A percentile compares a stretch with the other conserved stretches of the same genome.
Conservation (phyloP, 2,329 filamentous ascomycete species). For the Penicillium sp. region DNA sequence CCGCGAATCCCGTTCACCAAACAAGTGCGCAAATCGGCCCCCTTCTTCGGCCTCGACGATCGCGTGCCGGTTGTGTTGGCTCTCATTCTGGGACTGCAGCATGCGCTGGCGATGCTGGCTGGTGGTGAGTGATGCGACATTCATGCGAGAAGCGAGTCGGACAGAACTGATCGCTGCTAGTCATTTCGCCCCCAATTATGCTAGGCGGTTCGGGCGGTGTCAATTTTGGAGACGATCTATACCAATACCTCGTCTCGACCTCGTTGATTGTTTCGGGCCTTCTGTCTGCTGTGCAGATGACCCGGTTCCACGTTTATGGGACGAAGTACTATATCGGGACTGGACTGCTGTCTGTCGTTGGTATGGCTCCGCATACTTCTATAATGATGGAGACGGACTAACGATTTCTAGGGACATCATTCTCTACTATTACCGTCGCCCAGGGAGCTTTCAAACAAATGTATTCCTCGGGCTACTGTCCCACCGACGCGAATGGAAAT, state of each 20-base stretch:
- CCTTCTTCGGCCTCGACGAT: conserved; percentile 73
- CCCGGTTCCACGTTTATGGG: conserved; percentile 64
- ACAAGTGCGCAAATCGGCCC: conserved; percentile 60
- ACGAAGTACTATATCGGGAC: conserved; percentile 69
- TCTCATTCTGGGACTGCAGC: conserved; percentile 70
- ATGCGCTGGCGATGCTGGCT: conserved; percentile 69
- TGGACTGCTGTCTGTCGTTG: conserved; percentile 69
- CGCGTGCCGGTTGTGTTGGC: conserved; percentile 70
- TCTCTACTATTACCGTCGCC: conserved; percentile 68
- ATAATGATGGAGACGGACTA: neutral
- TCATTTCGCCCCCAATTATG: conserved; percentile 68
- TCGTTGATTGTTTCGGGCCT: conserved; percentile 70
- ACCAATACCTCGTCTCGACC: conserved; percentile 70
- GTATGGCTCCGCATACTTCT: conserved; percentile 8
- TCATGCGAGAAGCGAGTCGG: neutral
- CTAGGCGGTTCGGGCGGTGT: conserved; percentile 60
- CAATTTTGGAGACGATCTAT: conserved; percentile 58
- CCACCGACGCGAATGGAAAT: conserved; percentile 59
- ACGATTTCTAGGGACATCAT: conserved; percentile 57
- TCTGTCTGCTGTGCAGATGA: conserved; percentile 68
- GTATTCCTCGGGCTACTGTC: conserved; percentile 68
- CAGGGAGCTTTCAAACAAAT: conserved; percentile 65
- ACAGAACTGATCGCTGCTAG: conserved; percentile 30
- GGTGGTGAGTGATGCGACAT: conserved; percentile 39
- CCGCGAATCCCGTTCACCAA: conserved; percentile 83